Evolutionary conservation across 2,329 filamentous ascomycete species (phyloP), one percentile per base, ranked within the genome.

Genomic region (Colletotrichum australisinense): DNA sequence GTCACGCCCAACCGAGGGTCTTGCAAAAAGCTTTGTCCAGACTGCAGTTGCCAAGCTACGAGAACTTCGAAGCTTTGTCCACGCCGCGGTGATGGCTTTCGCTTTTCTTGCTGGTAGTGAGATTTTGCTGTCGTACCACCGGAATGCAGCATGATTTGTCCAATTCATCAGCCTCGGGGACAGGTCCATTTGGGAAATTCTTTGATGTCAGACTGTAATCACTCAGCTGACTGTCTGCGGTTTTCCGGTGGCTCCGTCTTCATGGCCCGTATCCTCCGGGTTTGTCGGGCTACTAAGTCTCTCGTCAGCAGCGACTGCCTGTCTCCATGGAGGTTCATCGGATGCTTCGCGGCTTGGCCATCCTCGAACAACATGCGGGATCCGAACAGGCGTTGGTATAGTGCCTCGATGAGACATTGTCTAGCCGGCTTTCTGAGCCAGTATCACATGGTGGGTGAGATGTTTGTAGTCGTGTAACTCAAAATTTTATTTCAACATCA

Each of bases 401-500:
- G 19, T 22, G 19, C 42, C 42, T 22, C 8, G 19, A n/a, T 49
- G 38, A 42, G 38, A 42, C 16, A 42, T 14, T n/a, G 3, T 49
- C 42, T 19, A 49, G 4, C 42, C 8, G 19, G 19, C 19, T n/a
- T 49, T 49, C 19, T n/a, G 42, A 9, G 42, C 19, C 42, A 49
- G 42, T 11, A 55, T 38, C 32, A 38, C 24, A 56, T 28, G 22
- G 22, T 7, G 24, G 12, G 7, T 12, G 26, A 26, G 26, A 32
- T 64, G 22, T 63, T 19, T 42, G 7, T 16, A 38, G 59, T 16
- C 58, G 57, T 72, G 52, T 67, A 30, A 38, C 26, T 57, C 38
- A 32, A 12, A 9, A 52, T 63, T 60, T 67, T 58, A 26, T 26
- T 78, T n/a, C 32, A 26, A 30, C 5, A n/a, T 22, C n/a, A 16